phyloP scores from a whole-genome alignment of 768 basidiomycete species.

The Pluteus cervinus region DNA sequence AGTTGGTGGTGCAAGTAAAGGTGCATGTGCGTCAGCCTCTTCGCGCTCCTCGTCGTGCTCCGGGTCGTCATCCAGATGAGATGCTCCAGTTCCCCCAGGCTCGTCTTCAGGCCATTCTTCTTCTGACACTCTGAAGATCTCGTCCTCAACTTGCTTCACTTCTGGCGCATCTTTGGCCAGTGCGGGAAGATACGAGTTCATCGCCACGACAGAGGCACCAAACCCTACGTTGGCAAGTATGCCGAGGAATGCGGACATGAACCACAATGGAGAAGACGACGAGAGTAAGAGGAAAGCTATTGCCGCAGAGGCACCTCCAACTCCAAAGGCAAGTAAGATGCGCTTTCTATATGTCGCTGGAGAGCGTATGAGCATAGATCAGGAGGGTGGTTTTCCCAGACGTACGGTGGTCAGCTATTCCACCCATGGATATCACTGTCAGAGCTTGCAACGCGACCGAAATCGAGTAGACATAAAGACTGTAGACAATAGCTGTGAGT shows the following conservation, averaged over 20 bases:
- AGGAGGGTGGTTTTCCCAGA: slow-evolving; percentile 10
- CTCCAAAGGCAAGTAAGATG: slow-evolving; percentile 70
- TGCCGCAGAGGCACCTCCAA: slow-evolving; percentile 63
- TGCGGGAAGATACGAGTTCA: slow-evolving; percentile 83
- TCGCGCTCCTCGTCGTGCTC: slow-evolving; percentile 6
- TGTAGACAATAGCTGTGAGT: slow-evolving; percentile 20
- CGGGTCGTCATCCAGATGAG: neutral
- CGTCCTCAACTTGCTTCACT: slow-evolving; percentile 35
- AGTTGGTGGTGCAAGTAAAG: slow-evolving; percentile 19
- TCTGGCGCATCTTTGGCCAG: slow-evolving; percentile 65
- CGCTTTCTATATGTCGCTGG: slow-evolving; percentile 66
- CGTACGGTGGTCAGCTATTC: slow-evolving; percentile 86
- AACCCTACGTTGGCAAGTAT: slow-evolving; percentile 82
- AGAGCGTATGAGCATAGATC: slow-evolving; percentile 4
- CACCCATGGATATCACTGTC: slow-evolving; percentile 93
- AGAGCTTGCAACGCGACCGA: slow-evolving; percentile 88
- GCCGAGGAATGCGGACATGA: slow-evolving; percentile 60
- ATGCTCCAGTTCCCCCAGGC: slow-evolving; percentile 1
- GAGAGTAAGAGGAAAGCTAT: slow-evolving; percentile 69
- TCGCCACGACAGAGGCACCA: slow-evolving; percentile 79
- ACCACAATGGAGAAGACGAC: slow-evolving; percentile 67
- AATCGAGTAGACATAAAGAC: slow-evolving; percentile 82
- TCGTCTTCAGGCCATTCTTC: slow-evolving; percentile 11
- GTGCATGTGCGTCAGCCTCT: slow-evolving; percentile 20
- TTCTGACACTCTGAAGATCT: slow-evolving; percentile 19